Evolutionary conservation across 2,329 filamentous ascomycete genomes (phyloP), one percentile per base, ranked within the genome.

Genomic region (Xylaria hypoxylon): DNA sequence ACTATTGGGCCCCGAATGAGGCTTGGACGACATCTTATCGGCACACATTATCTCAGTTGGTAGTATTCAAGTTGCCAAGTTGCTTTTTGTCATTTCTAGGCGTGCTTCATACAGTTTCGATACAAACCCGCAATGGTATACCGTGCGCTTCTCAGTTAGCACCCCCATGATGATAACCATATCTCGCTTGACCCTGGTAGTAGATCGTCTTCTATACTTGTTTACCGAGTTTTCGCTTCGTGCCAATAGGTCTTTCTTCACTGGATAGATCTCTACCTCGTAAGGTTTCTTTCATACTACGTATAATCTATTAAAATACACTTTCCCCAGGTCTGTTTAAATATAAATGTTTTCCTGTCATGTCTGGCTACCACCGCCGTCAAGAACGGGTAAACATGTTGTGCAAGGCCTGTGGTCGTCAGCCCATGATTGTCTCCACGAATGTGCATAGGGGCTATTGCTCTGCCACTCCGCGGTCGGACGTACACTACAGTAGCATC

Each of bases 381-480:
- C 35, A 38, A 38, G 35, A 38, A 1, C 35, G 10, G 35, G 13
- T 15, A 13, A 38, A 40, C 13, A 47, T 17, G 44, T 19, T 52
- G 45, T 62, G 40, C 40, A 53, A 38, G 15, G 26, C 26, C 17
- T 15, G 35, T 35, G 22, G 42, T 26, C 28, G 10, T 52, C 13
- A 22, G 28, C 42, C 6, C 22, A 38, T 48, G 42, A 35, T 61
- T 13, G 38, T 19, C 50, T 28, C 28, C 19, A 28, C 15, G 10
- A 17, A 26, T 26, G 19, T 19, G 11, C 19, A 10, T 26, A 24
- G 35, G 15, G 40, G 52, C 35, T 11, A 19, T 47, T 42, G 59
- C 47, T 40, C 52, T 66, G 59, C 59, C 59, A 48, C 58, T 24
- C 59, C 59, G 53, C 19, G n/a, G 45, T 53, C 53, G 59, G 59